These are phyloP conservation scores for Chiua virens DNA, from an alignment of 768 basidiomycete species.

Conservation along the genomic window DNA sequence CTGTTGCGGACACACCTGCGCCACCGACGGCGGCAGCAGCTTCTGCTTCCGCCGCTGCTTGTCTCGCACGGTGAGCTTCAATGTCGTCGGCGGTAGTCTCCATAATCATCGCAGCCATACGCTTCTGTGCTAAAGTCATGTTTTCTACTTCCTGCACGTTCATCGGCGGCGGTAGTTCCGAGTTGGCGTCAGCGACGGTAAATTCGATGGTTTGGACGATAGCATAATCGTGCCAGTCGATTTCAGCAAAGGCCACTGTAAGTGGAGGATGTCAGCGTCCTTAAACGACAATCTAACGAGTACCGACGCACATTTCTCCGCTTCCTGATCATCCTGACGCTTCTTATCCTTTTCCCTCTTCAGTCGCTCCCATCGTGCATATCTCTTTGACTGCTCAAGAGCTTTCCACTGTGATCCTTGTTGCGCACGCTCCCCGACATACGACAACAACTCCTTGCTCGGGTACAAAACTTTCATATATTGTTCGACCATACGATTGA, in stretches of 20 bases:
- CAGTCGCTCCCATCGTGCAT: conserved; percentile 87
- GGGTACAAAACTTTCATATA: conserved; percentile 91
- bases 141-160: conserved; percentile 91
- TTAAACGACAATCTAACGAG: not conserved
- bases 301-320: conserved; percentile 72
- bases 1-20: conserved; percentile 44
- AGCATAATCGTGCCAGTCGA: conserved; percentile 99
- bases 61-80: conserved; percentile 75
- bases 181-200: conserved; percentile 85
- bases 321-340: conserved; percentile 88
- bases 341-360: conserved; percentile 85
- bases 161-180: conserved; percentile 96
- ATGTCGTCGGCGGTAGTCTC: conserved; percentile 89
- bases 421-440: conserved; percentile 67
- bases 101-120: conserved; percentile 98
- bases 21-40: conserved; percentile 78
- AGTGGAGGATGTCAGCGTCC: conserved; percentile 5
- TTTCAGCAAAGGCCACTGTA: conserved; percentile 89
- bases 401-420: conserved; percentile 73
- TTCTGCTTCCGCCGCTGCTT: conserved; percentile 84
- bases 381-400: conserved; percentile 69
- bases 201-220: conserved; percentile 99
- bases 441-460: conserved; percentile 67
- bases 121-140: conserved; percentile 96
- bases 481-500: conserved; percentile 96